Percentiles rank a stretch among this genome's conserved stretches.
Evolutionary conservation across 495 filamentous ascomycete species (phyloP).

Genomic region (Lasiosphaeria miniovina): DNA sequence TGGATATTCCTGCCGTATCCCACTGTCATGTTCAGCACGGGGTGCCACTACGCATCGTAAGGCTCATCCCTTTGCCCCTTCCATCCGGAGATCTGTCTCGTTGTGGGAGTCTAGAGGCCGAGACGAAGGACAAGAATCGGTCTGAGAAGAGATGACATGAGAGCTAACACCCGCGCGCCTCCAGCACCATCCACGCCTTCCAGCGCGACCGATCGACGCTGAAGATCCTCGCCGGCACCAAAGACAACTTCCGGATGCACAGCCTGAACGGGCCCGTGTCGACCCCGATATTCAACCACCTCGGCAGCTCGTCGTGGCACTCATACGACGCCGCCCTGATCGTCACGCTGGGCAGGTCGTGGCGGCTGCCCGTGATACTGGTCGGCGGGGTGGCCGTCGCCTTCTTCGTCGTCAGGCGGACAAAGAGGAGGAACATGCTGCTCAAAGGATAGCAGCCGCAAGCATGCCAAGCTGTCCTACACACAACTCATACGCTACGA

Average conservation of each 20-base stretch:
- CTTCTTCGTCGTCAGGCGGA: slow-evolving; percentile 15
- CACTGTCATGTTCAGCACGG: slow-evolving; percentile 45
- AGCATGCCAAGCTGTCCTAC: too few relatives aligned
- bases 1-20: slow-evolving; percentile 42
- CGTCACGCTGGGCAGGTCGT: slow-evolving; percentile 21
- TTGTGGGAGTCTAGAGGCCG: background rate
- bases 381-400: background rate
- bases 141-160: too few relatives aligned
- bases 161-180: background rate
- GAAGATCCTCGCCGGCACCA: slow-evolving; percentile 39
- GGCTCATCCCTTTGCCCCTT: slow-evolving; percentile 1
- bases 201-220: slow-evolving; percentile 30
- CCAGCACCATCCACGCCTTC: slow-evolving; percentile 34
- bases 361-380: slow-evolving; percentile 13
- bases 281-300: slow-evolving; percentile 44
- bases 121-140: too few relatives aligned
- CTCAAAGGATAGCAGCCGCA: background rate
- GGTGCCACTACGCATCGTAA: slow-evolving; percentile 42
- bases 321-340: slow-evolving; percentile 40
- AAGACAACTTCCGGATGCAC: slow-evolving; percentile 29
- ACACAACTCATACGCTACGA: too few relatives aligned
- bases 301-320: slow-evolving; percentile 48
- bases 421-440: slow-evolving; percentile 12
- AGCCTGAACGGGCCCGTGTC: slow-evolving; percentile 43
- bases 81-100: background rate